Base-by-base conservation (phyloP, 2,329 filamentous ascomycete genomes). In the Ophiosphaerella narmari region DNA sequence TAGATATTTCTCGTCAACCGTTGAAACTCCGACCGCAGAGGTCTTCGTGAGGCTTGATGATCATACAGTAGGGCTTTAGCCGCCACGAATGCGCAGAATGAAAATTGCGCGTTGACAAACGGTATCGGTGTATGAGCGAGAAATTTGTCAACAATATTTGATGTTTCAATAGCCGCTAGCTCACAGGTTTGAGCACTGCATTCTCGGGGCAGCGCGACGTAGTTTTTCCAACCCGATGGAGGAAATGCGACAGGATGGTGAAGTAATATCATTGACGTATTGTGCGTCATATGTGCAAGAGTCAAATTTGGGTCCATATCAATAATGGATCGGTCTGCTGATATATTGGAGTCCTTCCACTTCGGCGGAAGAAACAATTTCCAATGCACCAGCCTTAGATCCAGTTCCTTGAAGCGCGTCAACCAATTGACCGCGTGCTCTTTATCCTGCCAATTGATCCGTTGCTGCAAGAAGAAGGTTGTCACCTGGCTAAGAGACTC, bases 251-350 rank as follows among this genome's bases (percentile, higher is more conserved):
- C 68, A 1, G 67, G 59, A 31, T 68, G 64, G 35, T 71, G 68
- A 1, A 71, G 62, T 29, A 71, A 46, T 1, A 71, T 70, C 68
- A 71, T 70, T 1, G 68, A 71, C 12, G 68, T 69, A 38, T 71
- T 71, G 40, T 71, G 68, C 5, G 65, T 70, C 9, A 71, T 68
- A 42, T 71, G 68, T 1, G 68, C 68, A 33, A 71, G 54, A 1
- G 68, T 71, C 0, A 71, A 60, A 41, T 71, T 71, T 9, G 68
- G 68, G 39, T 71, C 68, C 68, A 71, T 71, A 39, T 70, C 61
- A 16, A 70, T 51, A 1, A 69, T 51, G 14, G 62, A 44, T 7
- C 54, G 59, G 40, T 70, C 56, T 7, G 61, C 46, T 0, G 68
- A 71, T 8, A 71, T 71, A 7, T 71, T 64, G 5, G 67, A 70